Conservation (phyloP, 2,329 filamentous ascomycete genomes). For the Balansia obtecta region DNA sequence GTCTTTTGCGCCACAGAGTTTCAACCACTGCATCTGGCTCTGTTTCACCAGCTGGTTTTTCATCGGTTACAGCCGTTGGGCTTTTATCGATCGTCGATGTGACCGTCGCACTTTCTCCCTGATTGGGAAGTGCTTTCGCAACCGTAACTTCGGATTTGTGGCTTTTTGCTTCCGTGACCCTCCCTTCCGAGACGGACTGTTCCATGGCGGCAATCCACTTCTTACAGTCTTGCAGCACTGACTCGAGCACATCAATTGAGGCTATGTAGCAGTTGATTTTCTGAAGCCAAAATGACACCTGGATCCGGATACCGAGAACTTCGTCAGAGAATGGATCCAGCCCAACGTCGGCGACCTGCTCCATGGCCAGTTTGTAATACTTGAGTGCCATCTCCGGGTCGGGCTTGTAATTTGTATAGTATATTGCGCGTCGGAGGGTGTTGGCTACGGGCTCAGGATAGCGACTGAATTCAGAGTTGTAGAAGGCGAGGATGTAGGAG, state of each 20-base stretch:
- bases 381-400: conserved; percentile 68
- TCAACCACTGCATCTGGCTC: conserved; percentile 19
- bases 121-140: not conserved
- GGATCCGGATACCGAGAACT: conserved; percentile 77
- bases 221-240: conserved; percentile 57
- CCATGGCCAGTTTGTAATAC: conserved; percentile 70
- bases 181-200: conserved; percentile 33
- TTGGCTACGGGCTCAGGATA: conserved; percentile 62
- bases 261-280: conserved; percentile 57
- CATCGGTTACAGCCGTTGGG: conserved; percentile 6
- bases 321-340: conserved; percentile 89
- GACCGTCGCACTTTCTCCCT: not conserved
- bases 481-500: conserved; percentile 43
- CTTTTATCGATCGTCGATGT: not conserved
- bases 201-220: conserved; percentile 47
- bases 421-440: conserved; percentile 71
- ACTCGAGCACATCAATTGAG: conserved; percentile 66
- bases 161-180: conserved; percentile 27
- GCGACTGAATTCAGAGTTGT: conserved; percentile 40
- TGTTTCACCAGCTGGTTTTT: not conserved
- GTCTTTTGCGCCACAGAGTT: conserved; percentile 44
- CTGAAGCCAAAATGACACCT: conserved; percentile 69
- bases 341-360: conserved; percentile 56
- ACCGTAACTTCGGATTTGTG: conserved; percentile 12
- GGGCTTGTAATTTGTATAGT: conserved; percentile 67